Base-by-base conservation (phyloP, 2,329 filamentous ascomycete genomes). In the Colletotrichum karsti region DNA sequence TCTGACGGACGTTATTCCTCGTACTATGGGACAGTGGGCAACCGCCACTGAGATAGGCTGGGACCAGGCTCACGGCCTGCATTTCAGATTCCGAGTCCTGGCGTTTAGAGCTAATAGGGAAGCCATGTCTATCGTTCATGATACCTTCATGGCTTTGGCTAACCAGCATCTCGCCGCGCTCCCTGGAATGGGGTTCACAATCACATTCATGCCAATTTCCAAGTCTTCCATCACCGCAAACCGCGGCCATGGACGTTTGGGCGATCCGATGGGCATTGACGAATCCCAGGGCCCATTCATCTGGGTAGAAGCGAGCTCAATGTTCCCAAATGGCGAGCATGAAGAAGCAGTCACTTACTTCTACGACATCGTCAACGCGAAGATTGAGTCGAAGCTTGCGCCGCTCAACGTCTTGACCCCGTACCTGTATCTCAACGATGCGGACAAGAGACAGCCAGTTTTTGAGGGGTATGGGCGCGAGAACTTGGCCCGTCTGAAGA, bases 371-470 rank as follows among this genome's bases (percentile, higher is more conserved):
- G 9, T 48, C 5, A 57, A 63, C 15, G 15, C 15, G 9, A 30
- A 37, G 3, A 35, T 57, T 7, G 18, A 12, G 26, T 37, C 20
- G 7, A 37, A 7, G 6, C n/a, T 57, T 2, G 22, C 12, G 39
- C 28, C 51, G 6, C 10, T 55, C 22, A 20, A 20, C 13, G 50
- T 56, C 13, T 0, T 26, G 18, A 15, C 20, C 18, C 51, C 60
- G 26, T 63, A 46, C 30, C 26, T 26, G 18, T 63, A 57, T n/a
- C 41, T 63, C 7, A 57, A 63, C 28, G 60, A 50, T 8, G 60
- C 60, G 12, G 51, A 46, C 7, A 56, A 37, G 37, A 18, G 10
- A 26, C 60, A 63, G 51, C 51, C 60, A 9, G 60, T 63, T 13
- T 63, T 63, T 10, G 26, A 63, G 22, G 41, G 51, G 9, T 63